Evolutionary conservation across 1,139 yeast genomes (phyloP), one percentile per base, ranked within the genome.

Genomic region (Zygoascus meyerae): DNA sequence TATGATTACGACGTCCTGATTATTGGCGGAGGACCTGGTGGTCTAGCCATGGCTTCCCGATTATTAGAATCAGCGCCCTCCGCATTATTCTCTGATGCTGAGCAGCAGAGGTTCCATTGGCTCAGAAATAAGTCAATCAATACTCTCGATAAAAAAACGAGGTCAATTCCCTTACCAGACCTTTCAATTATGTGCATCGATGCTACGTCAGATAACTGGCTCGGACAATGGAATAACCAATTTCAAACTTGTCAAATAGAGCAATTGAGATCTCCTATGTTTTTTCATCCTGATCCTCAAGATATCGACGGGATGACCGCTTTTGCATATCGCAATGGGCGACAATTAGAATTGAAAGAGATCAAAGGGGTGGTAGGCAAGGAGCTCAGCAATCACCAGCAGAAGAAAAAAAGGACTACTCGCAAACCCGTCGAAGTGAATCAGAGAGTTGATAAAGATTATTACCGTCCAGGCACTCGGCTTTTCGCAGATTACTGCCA

Each of bases 201-300:
- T 38, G 49, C 53, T 11, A 35, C 15, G 3, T 37, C 48, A 2
- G 41, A 43, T 17, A n/a, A 28, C n/a, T 54, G 56, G 56, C 34
- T 73, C 62, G 70, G 71, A 1, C 75, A 71, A 52, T 74, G 77
- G 78, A 67, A 72, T 47, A 64, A 62, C 34, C 77, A 73, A 51
- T 73, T 74, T 55, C 65, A 58, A 2, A 58, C 70, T 3, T 72
- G 76, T 53, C 67, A 67, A 47, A 73, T 73, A 34, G 77, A 76
- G 2, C 64, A 58, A 49, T 61, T 74, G n/a, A 54, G 78, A 21
- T 71, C 75, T 1, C 78, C 78, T 2, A 73, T 74, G 77, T 73
- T 73, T 49, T 74, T 74, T 56, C 78, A 73, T 50, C 70, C 73
- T 0, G 78, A 74, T 50, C 77, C 78, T 0, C 68, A 62, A 2